Evolutionary conservation across 169 alveolate species (phyloP).

Genomic region (Plasmodium yoelii): DNA sequence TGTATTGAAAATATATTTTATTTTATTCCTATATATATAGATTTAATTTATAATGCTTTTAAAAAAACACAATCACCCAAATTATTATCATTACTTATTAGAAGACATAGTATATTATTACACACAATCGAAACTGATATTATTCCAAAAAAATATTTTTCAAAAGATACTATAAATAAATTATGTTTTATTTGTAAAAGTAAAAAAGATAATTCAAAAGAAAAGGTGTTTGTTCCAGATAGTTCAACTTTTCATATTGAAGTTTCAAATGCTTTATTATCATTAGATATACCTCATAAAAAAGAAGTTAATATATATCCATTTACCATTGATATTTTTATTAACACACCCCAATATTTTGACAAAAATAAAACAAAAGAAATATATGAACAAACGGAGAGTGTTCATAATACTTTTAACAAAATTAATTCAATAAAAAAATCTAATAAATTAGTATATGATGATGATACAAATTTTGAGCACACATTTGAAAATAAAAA

Average conservation of each 20-base stretch:
- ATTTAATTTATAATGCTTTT: constrained; percentile 67
- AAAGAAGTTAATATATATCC: constrained; percentile 84
- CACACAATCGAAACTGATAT: constrained; percentile 70
- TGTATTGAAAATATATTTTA: constrained; percentile 44
- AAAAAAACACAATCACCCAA: constrained; percentile 71
- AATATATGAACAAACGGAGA: constrained; percentile 1
- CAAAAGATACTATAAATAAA: constrained; percentile 33
- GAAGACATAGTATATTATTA: constrained; percentile 71
- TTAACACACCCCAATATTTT: constrained; percentile 2
- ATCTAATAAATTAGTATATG: not conserved
- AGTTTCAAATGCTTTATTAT: constrained; percentile 83
- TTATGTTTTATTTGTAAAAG: constrained; percentile 61
- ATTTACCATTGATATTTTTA: constrained; percentile 86
- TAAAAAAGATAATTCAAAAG: constrained; percentile 70
- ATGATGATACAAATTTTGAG: constrained; percentile 58
- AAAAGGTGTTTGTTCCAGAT: constrained; percentile 82
- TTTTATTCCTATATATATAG: constrained; percentile 57
- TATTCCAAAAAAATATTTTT: constrained; percentile 61
- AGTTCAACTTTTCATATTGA: constrained; percentile 88
- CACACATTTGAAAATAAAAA: constrained; percentile 67
- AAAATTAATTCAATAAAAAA: not conserved
- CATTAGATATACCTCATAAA: constrained; percentile 83
- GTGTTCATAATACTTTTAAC: not conserved
- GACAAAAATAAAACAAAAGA: constrained; percentile 71
- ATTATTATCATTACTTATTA: constrained; percentile 48